Evolutionary conservation across 352 stramenopile genomes (phyloP).

Genomic region (Phytophthora agathidicida): DNA sequence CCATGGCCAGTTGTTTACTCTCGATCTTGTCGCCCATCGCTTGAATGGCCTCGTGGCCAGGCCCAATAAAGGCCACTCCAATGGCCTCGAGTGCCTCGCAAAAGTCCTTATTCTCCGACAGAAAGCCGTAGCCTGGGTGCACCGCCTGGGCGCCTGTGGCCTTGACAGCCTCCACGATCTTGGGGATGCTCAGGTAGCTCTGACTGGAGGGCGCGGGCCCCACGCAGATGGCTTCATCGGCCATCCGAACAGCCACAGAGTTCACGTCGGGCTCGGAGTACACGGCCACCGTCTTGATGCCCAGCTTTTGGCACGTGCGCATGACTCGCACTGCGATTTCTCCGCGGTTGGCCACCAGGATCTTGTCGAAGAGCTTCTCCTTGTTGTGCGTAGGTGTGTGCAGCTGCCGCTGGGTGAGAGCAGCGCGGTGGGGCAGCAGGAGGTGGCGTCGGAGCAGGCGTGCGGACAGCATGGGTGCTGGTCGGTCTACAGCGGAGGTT

Average conservation of each 20-base stretch:
- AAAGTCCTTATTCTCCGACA: conserved; percentile 95
- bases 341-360: conserved; percentile 92
- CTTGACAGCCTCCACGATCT: conserved; percentile 89
- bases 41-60: conserved; percentile 84
- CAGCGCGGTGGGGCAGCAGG: not conserved
- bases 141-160: conserved; percentile 91
- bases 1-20: conserved; percentile 94
- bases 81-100: conserved; percentile 72
- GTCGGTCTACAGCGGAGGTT: conserved; percentile 22
- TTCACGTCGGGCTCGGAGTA: conserved; percentile 93
- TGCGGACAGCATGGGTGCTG: conserved; percentile 36
- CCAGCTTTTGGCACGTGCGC: conserved; percentile 86
- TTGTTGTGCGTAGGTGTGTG: conserved; percentile 11
- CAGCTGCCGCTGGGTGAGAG: conserved; percentile 6
- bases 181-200: conserved; percentile 93
- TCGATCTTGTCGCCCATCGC: conserved; percentile 96
- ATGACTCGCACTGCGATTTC: conserved; percentile 96
- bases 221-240: conserved; percentile 79
- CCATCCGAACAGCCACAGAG: conserved; percentile 84
- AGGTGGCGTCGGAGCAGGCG: conserved; percentile 24
- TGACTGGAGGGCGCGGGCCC: conserved; percentile 76
- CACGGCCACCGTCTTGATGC: conserved; percentile 94
- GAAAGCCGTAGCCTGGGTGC: conserved; percentile 95
- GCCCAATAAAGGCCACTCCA: conserved; percentile 92
- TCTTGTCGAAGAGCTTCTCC: conserved; percentile 90